These are phyloP conservation scores for Phytophthora hibernalis DNA, from an alignment of 352 stramenopile species.

Conservation along the genomic window DNA sequence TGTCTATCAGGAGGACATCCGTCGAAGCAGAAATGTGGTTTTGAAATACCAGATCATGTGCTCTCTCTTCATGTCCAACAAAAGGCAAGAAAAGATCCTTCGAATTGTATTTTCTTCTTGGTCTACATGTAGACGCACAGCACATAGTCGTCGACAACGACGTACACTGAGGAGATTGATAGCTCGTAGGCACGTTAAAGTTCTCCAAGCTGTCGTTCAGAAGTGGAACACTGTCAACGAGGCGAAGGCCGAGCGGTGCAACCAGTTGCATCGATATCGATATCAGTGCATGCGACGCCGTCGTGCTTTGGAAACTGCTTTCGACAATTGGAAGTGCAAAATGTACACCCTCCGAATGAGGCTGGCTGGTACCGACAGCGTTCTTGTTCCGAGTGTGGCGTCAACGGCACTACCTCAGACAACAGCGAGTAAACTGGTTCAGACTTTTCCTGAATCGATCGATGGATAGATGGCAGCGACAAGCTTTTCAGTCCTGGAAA, in stretches of 20 bases:
- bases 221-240: slow-evolving; percentile 21
- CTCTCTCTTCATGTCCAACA: slow-evolving; percentile 37
- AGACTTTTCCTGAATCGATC: slow-evolving; percentile 18
- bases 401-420: slow-evolving; percentile 2
- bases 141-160: slow-evolving; percentile 2
- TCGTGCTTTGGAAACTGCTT: background rate
- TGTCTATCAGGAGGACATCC: slow-evolving; percentile 20
- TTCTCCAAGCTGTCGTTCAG: slow-evolving; percentile 10
- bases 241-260: background rate
- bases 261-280: slow-evolving; percentile 6
- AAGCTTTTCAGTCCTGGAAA: slow-evolving; percentile 38
- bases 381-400: slow-evolving; percentile 24
- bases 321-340: slow-evolving; percentile 21
- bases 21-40: slow-evolving; percentile 24
- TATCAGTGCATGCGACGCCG: slow-evolving; percentile 8
- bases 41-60: slow-evolving; percentile 48
- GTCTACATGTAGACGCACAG: slow-evolving; percentile 5
- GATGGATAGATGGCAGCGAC: slow-evolving; percentile 8
- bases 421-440: slow-evolving; percentile 18
- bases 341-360: slow-evolving; percentile 7
- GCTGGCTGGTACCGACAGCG: slow-evolving; percentile 11
- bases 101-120: slow-evolving; percentile 31
- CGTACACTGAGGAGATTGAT: slow-evolving; percentile 23
- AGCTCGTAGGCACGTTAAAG: background rate
- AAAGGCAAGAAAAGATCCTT: slow-evolving; percentile 16